Evolutionary conservation across 139 green algal species (phyloP), one percentile per base, ranked within the genome.

Genomic region (Chlorella sorokiniana): DNA sequence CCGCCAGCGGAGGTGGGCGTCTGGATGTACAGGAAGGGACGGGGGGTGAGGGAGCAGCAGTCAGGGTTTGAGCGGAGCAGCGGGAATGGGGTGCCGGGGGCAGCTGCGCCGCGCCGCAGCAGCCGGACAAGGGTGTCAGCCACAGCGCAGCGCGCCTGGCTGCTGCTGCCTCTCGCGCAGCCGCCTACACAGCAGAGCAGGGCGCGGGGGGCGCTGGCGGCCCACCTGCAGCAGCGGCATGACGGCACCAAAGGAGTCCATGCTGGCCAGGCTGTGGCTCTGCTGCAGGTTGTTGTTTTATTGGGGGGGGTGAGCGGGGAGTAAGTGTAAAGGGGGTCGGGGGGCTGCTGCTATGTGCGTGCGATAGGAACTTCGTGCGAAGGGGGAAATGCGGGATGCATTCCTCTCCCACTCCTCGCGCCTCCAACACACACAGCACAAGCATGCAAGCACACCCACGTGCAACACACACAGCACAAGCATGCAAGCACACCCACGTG

Each of bases 181-280:
- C 35, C 23, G 23, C 68, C 38, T 40, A 9, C 38, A 54, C 6
- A 48, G 31, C 45, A 52, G 44, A 31, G n/a, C 35, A 52, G 59
- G 41, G 52, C 11, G 9, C 44, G n/a, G 18, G 73, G 44, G 9
- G 22, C 37, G 41, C n/a, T n/a, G 63, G 7, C 72, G 23, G 18
- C 33, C 11, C 65, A 86, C 61, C 56, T 86, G 69, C 73, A 86
- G 69, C 74, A 86, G 61, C 35, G 81, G 81, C 56, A 86, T 76
- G 4, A 86, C 42, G 56, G 59, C 54, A 23, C 78, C n/a, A 33
- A 45, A 6, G 25, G 20, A 31, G 38, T 79, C 78, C 40, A 63
- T 69, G 56, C 69, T 78, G 10, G 61, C 33, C 78, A 64, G 18
- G 27, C 48, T 72, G 41, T 78, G 71, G 41, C 65, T 44, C 45